Percentiles rank a stretch among this genome's conserved stretches.
These are phyloP conservation scores for Pseudogymnoascus sp. DNA, from an alignment of 2,329 filamentous ascomycete species.

Conservation along the genomic window DNA sequence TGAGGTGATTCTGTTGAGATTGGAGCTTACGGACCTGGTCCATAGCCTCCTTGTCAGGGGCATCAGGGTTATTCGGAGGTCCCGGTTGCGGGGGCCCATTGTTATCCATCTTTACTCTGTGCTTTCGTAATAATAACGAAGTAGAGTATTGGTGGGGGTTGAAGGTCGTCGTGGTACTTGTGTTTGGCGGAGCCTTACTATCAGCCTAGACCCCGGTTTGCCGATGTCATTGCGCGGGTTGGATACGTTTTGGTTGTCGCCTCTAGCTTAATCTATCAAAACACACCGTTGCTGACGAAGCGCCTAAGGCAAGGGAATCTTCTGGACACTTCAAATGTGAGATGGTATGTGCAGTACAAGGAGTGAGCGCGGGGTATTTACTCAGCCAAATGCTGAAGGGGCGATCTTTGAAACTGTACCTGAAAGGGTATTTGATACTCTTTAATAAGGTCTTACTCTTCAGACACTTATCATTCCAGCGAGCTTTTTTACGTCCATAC, in stretches of 20 bases:
- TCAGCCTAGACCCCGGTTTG: constrained; percentile 8
- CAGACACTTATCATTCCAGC: neutral
- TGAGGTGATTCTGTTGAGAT: constrained; percentile 12
- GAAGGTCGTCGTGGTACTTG: constrained; percentile 1
- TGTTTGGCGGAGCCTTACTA: constrained; percentile 1
- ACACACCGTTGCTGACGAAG: constrained; percentile 8
- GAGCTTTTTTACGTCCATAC: neutral
- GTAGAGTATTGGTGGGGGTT: constrained; percentile 4
- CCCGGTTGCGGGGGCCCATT: constrained; percentile 3
- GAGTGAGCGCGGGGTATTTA: constrained; percentile 6
- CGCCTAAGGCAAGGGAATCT: constrained; percentile 1
- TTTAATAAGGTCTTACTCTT: neutral
- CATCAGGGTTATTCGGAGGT: constrained; percentile 34
- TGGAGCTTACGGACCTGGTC: constrained; percentile 40
- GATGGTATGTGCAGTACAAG: neutral
- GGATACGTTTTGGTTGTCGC: constrained; percentile 5
- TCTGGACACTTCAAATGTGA: constrained; percentile 2
- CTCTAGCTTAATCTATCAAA: constrained; percentile 8
- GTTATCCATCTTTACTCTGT: constrained; percentile 9
- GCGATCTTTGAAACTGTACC: neutral
- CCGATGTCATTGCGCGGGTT: constrained; percentile 10
- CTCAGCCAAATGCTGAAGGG: constrained; percentile 2
- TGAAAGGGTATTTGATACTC: neutral
- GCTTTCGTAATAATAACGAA: neutral
- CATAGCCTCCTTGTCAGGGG: constrained; percentile 54